Base-by-base conservation (phyloP, 2,329 filamentous ascomycete species). In the Clarireedia sp. region DNA sequence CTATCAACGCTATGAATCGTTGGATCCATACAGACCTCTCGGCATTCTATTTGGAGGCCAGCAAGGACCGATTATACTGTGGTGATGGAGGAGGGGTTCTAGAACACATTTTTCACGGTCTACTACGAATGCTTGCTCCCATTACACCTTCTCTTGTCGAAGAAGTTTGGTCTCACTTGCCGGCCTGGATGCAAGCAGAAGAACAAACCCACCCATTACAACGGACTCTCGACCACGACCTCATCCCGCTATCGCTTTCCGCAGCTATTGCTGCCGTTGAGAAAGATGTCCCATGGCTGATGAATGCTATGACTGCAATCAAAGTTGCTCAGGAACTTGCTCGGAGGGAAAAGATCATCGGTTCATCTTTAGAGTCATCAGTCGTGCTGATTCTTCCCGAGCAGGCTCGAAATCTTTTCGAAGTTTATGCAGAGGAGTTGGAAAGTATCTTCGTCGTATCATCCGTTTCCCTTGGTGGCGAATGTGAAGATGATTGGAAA, bases 61-160 rank as follows among this genome's bases (percentile, higher is more conserved):
- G 91, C 64, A 99, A 99, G 71, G 94, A 99, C 66, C 79, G 89
- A 3, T 76, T 97, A 1, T 99, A 99, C 74, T 94, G 91, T 46
- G 89, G 87, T 29, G 81, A 85, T 58, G 80, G 81, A 14, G 77
- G 80, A 14, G 86, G 87, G 47, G 75, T 80, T 4, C 72, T 88
- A 48, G 78, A 81, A 61, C 76, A 80, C 26, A 81, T 96, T 54
- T 83, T 92, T 58, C 73, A 81, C 5, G 83, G 89, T 37, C 75
- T 96, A 17, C 74, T 91, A 59, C 80, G 85, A 53, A 89, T 95
- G 78, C 76, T 97, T 29, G 85, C 82, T 2, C 90, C 92, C 1
- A 80, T 96, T 54, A 87, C 86, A 9, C 92, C 92, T 0, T 70
- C 91, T 40, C 78, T 97, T 3, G 86, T 96, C 0, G 89, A 95